phyloP scores from a whole-genome alignment of 2,329 filamentous ascomycete species.

The Fusarium sacchari region DNA sequence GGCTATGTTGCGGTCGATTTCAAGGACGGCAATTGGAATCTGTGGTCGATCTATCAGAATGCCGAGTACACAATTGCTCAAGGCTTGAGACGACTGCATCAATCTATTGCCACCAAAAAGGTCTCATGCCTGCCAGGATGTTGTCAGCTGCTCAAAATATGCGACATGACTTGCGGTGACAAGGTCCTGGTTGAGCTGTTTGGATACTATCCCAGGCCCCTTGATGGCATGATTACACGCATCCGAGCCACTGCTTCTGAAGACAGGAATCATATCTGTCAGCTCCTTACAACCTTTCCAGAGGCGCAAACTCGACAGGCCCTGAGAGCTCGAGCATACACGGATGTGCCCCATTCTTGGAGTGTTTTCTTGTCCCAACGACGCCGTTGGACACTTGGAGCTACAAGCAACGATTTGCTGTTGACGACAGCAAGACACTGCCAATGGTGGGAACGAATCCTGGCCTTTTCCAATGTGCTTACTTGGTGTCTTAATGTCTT shows the following conservation, averaged over 20 bases:
- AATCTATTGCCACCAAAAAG: slow-evolving; percentile 42
- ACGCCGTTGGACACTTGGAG: slow-evolving; percentile 42
- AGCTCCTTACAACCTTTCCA: slow-evolving; percentile 45
- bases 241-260: slow-evolving; percentile 42
- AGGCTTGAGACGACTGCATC: slow-evolving; percentile 38
- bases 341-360: slow-evolving; percentile 52
- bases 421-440: slow-evolving; percentile 30
- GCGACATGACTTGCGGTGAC: slow-evolving; percentile 40
- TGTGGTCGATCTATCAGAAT: slow-evolving; percentile 42
- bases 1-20: slow-evolving; percentile 51
- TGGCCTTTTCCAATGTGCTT: slow-evolving; percentile 38
- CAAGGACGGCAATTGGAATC: slow-evolving; percentile 37
- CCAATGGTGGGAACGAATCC: slow-evolving; percentile 41
- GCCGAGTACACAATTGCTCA: slow-evolving; percentile 43
- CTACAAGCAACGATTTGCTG: slow-evolving; percentile 41
- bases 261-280: slow-evolving; percentile 41
- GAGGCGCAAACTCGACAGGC: slow-evolving; percentile 53
- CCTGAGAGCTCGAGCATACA: slow-evolving; percentile 52
- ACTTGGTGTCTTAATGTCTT: slow-evolving; percentile 42
- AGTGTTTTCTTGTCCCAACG: slow-evolving; percentile 51
- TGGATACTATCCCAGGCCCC: slow-evolving; percentile 37
- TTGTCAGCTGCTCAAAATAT: slow-evolving; percentile 38
- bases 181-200: slow-evolving; percentile 36
- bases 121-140: slow-evolving; percentile 40
- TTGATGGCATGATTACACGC: slow-evolving; percentile 38